phyloP scores from a whole-genome alignment of 768 basidiomycete genomes.

The Lactarius sp. region DNA sequence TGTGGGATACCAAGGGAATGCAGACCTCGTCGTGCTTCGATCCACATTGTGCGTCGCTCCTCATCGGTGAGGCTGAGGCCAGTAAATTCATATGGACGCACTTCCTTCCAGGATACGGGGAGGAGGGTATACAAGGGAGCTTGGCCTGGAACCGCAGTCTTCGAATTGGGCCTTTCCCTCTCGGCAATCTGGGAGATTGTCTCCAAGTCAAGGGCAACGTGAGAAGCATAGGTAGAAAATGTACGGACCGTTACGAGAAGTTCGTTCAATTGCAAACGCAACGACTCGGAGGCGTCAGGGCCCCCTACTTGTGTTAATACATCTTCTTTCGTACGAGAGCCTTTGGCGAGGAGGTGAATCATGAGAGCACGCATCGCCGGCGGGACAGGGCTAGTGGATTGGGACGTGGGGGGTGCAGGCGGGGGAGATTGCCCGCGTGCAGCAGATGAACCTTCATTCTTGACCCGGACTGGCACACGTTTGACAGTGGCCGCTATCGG shows the following conservation, averaged over 20 bases:
- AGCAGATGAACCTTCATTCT: constrained; percentile 29
- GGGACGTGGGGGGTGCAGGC: constrained; percentile 23
- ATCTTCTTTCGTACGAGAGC: constrained; percentile 40
- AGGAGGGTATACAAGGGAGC: constrained; percentile 48
- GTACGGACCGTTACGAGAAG: constrained; percentile 47
- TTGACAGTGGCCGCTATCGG: constrained; percentile 12
- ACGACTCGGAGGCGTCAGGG: constrained; percentile 32
- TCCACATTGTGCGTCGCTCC: constrained; percentile 47
- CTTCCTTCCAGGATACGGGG: constrained; percentile 55
- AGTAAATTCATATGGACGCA: constrained; percentile 62
- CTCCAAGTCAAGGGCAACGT: background rate
- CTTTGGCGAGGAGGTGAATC: constrained; percentile 51
- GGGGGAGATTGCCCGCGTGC: constrained; percentile 32
- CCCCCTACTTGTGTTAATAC: constrained; percentile 44
- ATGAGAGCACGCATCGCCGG: constrained; percentile 38
- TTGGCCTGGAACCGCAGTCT: constrained; percentile 8
- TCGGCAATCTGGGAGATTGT: constrained; percentile 20
- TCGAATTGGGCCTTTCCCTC: constrained; percentile 15
- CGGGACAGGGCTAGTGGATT: constrained; percentile 8
- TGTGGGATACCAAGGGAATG: constrained; percentile 50
- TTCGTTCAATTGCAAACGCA: constrained; percentile 41
- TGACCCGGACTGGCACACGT: constrained; percentile 22
- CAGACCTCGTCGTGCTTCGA: constrained; percentile 47
- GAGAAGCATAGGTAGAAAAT: background rate
- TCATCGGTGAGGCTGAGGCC: constrained; percentile 44